Base-by-base conservation (phyloP, 257 asterid species). In the Solanum dulcamara region DNA sequence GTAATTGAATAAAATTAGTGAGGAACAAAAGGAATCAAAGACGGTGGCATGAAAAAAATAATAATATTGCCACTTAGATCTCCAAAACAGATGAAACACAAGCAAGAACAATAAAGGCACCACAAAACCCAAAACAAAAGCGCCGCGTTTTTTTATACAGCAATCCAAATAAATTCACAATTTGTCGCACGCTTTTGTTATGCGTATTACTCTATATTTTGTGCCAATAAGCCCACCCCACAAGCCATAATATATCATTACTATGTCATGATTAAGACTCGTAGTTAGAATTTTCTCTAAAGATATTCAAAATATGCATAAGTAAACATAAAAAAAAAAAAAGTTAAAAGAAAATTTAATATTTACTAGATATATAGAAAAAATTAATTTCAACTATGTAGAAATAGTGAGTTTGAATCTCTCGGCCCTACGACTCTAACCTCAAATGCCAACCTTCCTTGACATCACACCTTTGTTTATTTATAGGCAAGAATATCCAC, bases 131-230 rank as follows among this genome's bases (percentile, higher is more conserved):
- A 26, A 26, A 15, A 15, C 13, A 62, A 77, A 46, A 28, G 42
- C 28, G 83, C 83, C 24, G 10, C 6, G 3, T 44, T 44, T 42
- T 42, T 59, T 3, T 3, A 22, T 22, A 72, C 22, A 75, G 22
- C n/a, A 10, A 68, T 35, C 2, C 15, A 59, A n/a, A 62, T 18
- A 33, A 32, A 15, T 35, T 68, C 12, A 68, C 79, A 44, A 75
- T 26, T 44, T 77, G 83, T 77, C 10, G 60, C 83, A 77, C 62
- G 83, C 62, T 10, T 46, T 77, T 77, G 83, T 46, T 17, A 77
- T 77, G 83, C 37, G 42, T 44, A 46, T 44, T 46, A 30, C 17
- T 26, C 5, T 26, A 60, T 46, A 35, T 46, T 7, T 14, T 75
- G 60, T 77, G 62, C 42, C 24, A 46, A 28, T 50, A 48, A 46